A percentile compares a stretch with the other conserved stretches of the same genome.
Evolutionary conservation across 2,329 filamentous ascomycete genomes (phyloP).

Genomic region (Lasiodiplodia gonubiensis): DNA sequence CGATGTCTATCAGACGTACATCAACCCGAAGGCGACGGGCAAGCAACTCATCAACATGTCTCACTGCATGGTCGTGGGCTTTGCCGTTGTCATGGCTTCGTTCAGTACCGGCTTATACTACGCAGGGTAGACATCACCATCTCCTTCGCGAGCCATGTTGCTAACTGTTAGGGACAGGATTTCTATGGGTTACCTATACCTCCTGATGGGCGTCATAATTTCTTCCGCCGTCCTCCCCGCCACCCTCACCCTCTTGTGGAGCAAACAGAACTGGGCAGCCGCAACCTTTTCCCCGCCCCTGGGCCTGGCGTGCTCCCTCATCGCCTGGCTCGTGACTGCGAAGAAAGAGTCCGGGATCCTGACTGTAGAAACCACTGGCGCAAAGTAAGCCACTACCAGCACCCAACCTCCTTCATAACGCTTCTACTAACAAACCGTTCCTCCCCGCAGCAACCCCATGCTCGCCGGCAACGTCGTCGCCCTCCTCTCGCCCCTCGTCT

Average conservation of each 20-base stretch:
- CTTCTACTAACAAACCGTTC: not conserved
- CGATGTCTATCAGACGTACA: constrained; percentile 85
- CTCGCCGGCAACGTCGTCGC: constrained; percentile 84
- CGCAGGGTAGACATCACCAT: constrained; percentile 34
- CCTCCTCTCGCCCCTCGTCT: constrained; percentile 75
- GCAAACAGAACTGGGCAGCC: constrained; percentile 76
- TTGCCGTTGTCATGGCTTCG: constrained; percentile 76
- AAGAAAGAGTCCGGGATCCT: constrained; percentile 72
- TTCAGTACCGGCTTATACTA: constrained; percentile 73
- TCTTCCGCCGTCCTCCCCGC: constrained; percentile 83
- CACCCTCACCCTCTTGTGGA: constrained; percentile 80
- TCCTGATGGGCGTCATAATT: constrained; percentile 92
- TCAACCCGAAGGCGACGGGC: constrained; percentile 78
- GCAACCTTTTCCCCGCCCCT: constrained; percentile 72
- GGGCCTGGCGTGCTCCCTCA: constrained; percentile 70
- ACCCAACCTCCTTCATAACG: constrained; percentile 40
- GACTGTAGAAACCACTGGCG: constrained; percentile 75
- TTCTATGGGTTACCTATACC: constrained; percentile 85
- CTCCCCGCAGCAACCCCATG: constrained; percentile 63
- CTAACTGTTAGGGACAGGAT: constrained; percentile 56
- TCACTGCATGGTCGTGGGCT: constrained; percentile 74
- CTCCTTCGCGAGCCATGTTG: constrained; percentile 20
- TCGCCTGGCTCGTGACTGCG: constrained; percentile 79
- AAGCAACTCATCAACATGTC: constrained; percentile 80
- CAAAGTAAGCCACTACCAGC: constrained; percentile 37